Evolutionary conservation across 73 alveolate genomes (phyloP).

Genomic region (Stentor roeselii): DNA sequence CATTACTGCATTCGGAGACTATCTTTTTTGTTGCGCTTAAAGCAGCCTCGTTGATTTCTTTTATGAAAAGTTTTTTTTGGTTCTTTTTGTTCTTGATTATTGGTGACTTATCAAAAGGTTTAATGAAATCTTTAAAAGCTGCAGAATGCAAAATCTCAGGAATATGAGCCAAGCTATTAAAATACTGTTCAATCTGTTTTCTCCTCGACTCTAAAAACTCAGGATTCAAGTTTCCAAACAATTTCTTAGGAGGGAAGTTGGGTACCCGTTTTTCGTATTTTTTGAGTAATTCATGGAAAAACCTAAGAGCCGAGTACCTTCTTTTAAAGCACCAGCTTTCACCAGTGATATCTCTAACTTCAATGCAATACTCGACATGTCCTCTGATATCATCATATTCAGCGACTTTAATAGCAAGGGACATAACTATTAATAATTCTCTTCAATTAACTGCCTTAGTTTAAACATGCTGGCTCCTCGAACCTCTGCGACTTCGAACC

Average conservation of each 20-base stretch:
- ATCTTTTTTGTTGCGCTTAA: not conserved
- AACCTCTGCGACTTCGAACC: not conserved
- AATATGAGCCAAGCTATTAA: conserved; percentile 46
- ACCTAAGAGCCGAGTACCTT: conserved; percentile 22
- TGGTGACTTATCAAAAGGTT: not conserved
- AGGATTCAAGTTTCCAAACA: conserved; percentile 55
- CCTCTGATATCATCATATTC: not conserved
- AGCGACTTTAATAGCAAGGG: not conserved
- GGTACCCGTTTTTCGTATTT: conserved; percentile 34
- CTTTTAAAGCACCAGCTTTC: conserved; percentile 29
- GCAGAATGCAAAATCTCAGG: not conserved
- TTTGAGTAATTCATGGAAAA: not conserved
- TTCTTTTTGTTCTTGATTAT: not conserved
- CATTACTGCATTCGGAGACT: not conserved
- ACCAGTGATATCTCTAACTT: not conserved
- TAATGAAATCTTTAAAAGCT: conserved; percentile 17
- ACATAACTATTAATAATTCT: conserved; percentile 11
- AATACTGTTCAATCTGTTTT: conserved; percentile 42
- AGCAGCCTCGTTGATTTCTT: not conserved
- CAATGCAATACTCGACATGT: not conserved
- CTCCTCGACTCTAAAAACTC: conserved; percentile 57
- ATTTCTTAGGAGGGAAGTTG: conserved; percentile 69
- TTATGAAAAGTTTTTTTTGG: not conserved
- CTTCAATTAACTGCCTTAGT: not conserved
- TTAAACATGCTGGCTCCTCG: not conserved